Base-by-base conservation (phyloP, 2,329 filamentous ascomycete genomes). In the Aspergillus aculeatus region DNA sequence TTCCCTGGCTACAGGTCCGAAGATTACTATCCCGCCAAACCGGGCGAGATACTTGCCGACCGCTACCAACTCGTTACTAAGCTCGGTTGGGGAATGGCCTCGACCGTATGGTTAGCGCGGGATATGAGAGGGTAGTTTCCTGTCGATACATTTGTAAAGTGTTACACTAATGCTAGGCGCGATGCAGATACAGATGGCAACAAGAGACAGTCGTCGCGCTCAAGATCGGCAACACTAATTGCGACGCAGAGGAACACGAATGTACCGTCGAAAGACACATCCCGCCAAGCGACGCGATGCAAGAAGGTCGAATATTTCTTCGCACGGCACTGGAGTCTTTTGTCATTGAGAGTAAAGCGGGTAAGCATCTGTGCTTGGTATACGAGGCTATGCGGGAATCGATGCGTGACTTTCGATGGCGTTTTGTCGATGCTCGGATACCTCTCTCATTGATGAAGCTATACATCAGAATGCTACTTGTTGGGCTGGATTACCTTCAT, bases 21-120 rank as follows among this genome's bases (percentile, higher is more conserved):
- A 3, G 62, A 63, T 2, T 80, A 76, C 56, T 80, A 80, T 61
- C 75, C 76, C 5, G 75, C 71, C 35, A 68, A 66, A 0, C 63
- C 77, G 0, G 76, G 77, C 1, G 68, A 80, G 19, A 57, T 77
- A 0, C 71, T 80, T 5, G 66, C 71, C 3, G 59, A 68, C 19
- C 62, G 68, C 3, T 81, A 73, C 51, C 73, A 80, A 62, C 56
- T 71, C 0, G 56, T 79, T 0, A 67, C 71, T 0, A 81, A 81
- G 56, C 64, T 81, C 3, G 78, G 77, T 5, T 80, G 67, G 63
- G 78, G 78, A 21, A 66, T 67, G n/a, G 72, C 68, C 7, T 80
- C 76, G 1, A 81, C 78, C 0, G 75, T 79, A 21, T 81, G 78
- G 78, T 69, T 81, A 14, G 76, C 76, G 5, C 71, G 69, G 26